Percentiles rank a stretch among this genome's conserved stretches.
phyloP scores from a whole-genome alignment of 768 basidiomycete species.

The Psilocybe subaeruginosa region DNA sequence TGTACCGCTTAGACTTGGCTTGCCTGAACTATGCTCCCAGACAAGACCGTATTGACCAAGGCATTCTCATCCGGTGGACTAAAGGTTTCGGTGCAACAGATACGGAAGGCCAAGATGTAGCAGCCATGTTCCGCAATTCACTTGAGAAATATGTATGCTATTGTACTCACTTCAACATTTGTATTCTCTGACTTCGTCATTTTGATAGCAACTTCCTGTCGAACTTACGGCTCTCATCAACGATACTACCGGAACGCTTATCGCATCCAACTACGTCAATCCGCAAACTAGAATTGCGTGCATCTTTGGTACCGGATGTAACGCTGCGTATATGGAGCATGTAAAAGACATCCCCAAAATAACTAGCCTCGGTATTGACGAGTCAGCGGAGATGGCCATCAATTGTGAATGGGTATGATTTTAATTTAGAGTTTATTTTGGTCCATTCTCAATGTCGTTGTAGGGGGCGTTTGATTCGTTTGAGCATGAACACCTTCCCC shows the following conservation, averaged over 20 bases:
- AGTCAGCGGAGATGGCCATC: constrained; percentile 80
- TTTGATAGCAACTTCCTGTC: constrained; percentile 75
- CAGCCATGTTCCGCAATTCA: constrained; percentile 87
- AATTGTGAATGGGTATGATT: constrained; percentile 92
- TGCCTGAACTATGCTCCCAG: constrained; percentile 39
- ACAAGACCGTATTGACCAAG: constrained; percentile 94
- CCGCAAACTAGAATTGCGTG: constrained; percentile 90
- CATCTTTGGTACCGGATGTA: constrained; percentile 98
- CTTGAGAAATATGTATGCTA: constrained; percentile 73
- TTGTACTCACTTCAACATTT: no score
- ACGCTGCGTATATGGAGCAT: constrained; percentile 97
- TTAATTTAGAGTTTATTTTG: background rate
- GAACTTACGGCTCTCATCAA: constrained; percentile 89
- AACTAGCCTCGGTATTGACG: constrained; percentile 67
- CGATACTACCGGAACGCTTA: constrained; percentile 97
- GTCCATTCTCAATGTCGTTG: background rate
- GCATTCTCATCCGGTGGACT: constrained; percentile 97
- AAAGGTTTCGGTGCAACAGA: constrained; percentile 95
- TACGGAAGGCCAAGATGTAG: constrained; percentile 92
- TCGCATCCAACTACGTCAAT: constrained; percentile 96
- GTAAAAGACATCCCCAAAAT: constrained; percentile 88
- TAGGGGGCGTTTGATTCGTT: constrained; percentile 98
- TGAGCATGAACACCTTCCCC: constrained; percentile 89
- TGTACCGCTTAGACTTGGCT: background rate
- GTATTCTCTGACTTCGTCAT: background rate